Base-by-base conservation (phyloP, 768 basidiomycete genomes). In the Chiua virens region DNA sequence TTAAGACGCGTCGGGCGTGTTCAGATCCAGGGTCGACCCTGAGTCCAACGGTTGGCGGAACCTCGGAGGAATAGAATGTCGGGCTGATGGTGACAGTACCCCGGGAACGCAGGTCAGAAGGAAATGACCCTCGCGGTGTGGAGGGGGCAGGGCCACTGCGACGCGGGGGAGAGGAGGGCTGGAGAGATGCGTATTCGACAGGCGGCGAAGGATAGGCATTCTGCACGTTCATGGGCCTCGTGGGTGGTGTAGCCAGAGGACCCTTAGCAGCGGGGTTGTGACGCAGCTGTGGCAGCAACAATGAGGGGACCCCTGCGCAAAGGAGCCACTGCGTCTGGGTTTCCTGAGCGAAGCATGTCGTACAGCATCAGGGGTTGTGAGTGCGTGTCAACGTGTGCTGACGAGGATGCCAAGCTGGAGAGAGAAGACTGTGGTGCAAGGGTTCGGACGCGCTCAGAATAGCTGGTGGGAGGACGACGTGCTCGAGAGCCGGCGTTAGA, bases 271-370 rank as follows among this genome's bases (percentile, higher is more conserved):
- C 22, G n/a, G 43, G 50, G 43, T 17, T 69, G 60, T 23, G 62
- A 63, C 8, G 61, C 49, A 18, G 66, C 46, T 14, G 79, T 81
- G 4, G 84, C 81, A 6, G 82, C 65, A 49, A 87, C 87, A 28
- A 88, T 87, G 21, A 82, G 72, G 1, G 86, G 84, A 20, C 5
- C 46, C n/a, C n/a, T n/a, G n/a, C n/a, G n/a, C n/a, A n/a, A n/a
- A n/a, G n/a, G n/a, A n/a, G n/a, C n/a, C n/a, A 38, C 41, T 49
- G 28, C 56, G 46, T 48, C 65, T 6, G 55, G 1, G 27, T 51
- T 46, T 25, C 53, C 60, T 1, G 60, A 53, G 41, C 63, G 60
- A 15, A 62, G 48, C 11, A 60, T 32, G 55, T 66, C 65, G 25
- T 47, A 63, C 10, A 54, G 20, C 63, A 62, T 52, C 2, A 66